Evolutionary conservation across 768 basidiomycete species (phyloP).

Genomic region (Pleurotus pulmonarius): DNA sequence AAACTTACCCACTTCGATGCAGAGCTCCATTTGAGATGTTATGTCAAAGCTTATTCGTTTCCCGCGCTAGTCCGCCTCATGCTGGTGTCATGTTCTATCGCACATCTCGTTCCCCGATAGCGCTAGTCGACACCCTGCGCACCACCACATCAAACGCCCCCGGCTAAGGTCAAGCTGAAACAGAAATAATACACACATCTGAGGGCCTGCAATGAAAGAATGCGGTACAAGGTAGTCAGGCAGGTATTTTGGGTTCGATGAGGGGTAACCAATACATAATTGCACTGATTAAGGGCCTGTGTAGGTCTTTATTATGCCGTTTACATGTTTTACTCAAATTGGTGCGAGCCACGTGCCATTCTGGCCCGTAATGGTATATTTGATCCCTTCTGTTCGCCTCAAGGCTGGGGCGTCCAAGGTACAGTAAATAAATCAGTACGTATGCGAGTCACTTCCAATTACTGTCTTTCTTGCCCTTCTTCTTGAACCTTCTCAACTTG

Average conservation of each 20-base stretch:
- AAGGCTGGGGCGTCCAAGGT: constrained; percentile 6
- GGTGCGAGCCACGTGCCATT: constrained; percentile 6
- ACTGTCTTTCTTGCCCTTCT: background rate
- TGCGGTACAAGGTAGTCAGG: background rate
- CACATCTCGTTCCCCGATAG: background rate
- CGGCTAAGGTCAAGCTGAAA: too few species aligned
- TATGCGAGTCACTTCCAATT: constrained; percentile 1
- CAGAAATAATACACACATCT: too few species aligned
- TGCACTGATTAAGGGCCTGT: background rate
- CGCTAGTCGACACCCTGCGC: too few species aligned
- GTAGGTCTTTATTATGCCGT: background rate
- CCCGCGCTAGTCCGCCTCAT: background rate
- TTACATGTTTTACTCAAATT: constrained; percentile 3
- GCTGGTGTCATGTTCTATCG: background rate
- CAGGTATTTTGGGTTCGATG: background rate
- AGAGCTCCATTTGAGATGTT: background rate
- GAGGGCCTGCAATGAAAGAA: background rate
- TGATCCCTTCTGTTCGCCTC: constrained; percentile 8
- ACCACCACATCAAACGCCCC: too few species aligned
- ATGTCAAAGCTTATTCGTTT: background rate
- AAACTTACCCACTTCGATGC: too few species aligned
- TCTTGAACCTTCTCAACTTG: too few species aligned
- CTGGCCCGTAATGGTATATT: background rate
- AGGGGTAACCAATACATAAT: background rate
- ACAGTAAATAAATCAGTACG: constrained; percentile 6